Base-by-base conservation (phyloP, 805 yeast species). In the Scheffersomyces coipomensis region DNA sequence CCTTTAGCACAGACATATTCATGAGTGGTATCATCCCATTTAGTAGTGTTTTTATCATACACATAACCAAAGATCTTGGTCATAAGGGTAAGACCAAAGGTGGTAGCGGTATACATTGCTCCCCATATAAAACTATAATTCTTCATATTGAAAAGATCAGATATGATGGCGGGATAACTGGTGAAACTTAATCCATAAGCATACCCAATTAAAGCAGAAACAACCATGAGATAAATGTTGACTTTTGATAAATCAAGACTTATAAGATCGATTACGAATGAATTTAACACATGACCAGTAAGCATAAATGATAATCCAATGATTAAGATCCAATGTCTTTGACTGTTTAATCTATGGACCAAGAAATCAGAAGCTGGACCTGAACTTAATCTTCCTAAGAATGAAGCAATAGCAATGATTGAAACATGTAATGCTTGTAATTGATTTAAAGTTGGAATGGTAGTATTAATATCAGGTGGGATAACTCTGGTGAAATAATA, bases 41-140 rank as follows among this genome's bases (percentile, higher is more conserved):
- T 34, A 19, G 35, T 39, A 19, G 63, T 53, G 34, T 62, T 56
- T 16, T 25, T 24, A 39, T 63, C 68, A 39, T 61, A 62, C 11
- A 58, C 37, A 34, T 49, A 41, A 1, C 67, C 68, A 41, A 63
- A 63, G 10, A 62, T 26, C 35, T 60, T 62, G 11, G 60, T 57
- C 57, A 63, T 54, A 9, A 61, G 30, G 5, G 65, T 51, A 33
- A 62, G 49, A 1, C 68, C 67, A 31, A 62, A 44, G 7, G 59
- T 53, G 2, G 67, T 62, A 38, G 62, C 55, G 11, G 64, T 54
- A 44, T 61, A 61, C 53, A 57, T 52, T 3, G 59, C 34, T 3
- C 67, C 68, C 68, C 68, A 63, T 11, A 63, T 47, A 27, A 60
- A 54, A 35, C 64, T 57, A 37, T 58, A 62, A 34, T 62, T 49